phyloP scores from a whole-genome alignment of 2,329 filamentous ascomycete species.

The Fusarium hostae region DNA sequence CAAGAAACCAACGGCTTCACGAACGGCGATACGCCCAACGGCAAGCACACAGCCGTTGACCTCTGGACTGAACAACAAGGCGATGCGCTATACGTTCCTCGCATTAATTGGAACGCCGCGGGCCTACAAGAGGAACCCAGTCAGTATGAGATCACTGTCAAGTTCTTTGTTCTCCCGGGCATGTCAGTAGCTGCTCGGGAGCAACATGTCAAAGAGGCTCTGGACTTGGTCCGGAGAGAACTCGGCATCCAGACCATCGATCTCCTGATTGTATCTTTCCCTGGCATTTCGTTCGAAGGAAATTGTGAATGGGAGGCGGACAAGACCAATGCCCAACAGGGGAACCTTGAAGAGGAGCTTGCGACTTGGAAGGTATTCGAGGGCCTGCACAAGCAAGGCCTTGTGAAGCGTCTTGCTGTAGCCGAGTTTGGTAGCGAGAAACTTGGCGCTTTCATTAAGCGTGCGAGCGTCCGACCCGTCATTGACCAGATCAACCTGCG shows the following conservation, averaged over 20 bases:
- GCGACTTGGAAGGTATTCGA: slow-evolving; percentile 79
- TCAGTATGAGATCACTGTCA: slow-evolving; percentile 94
- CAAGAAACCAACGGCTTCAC: slow-evolving; percentile 48
- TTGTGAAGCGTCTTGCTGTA: slow-evolving; percentile 81
- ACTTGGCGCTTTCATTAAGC: slow-evolving; percentile 78
- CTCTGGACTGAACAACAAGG: slow-evolving; percentile 77
- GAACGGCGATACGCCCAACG: slow-evolving; percentile 44
- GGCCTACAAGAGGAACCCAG: slow-evolving; percentile 82
- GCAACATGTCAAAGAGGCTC: slow-evolving; percentile 79
- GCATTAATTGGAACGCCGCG: slow-evolving; percentile 76
- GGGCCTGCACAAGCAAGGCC: slow-evolving; percentile 74
- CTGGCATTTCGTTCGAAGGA: slow-evolving; percentile 91
- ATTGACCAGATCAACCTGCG: slow-evolving; percentile 97
- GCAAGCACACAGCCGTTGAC: slow-evolving; percentile 44
- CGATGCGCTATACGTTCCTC: slow-evolving; percentile 77
- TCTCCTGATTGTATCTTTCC: slow-evolving; percentile 91
- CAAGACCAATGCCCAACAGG: slow-evolving; percentile 68
- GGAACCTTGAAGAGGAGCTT: slow-evolving; percentile 74
- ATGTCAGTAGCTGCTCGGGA: slow-evolving; percentile 72
- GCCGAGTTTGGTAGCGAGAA: slow-evolving; percentile 92
- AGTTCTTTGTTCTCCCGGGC: slow-evolving; percentile 89
- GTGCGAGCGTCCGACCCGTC: slow-evolving; percentile 76
- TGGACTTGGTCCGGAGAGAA: slow-evolving; percentile 83
- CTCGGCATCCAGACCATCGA: slow-evolving; percentile 81
- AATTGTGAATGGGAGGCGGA: slow-evolving; percentile 85